phyloP scores from a whole-genome alignment of 202 grass and related monocot species.

The Cymbopogon flexuosus region DNA sequence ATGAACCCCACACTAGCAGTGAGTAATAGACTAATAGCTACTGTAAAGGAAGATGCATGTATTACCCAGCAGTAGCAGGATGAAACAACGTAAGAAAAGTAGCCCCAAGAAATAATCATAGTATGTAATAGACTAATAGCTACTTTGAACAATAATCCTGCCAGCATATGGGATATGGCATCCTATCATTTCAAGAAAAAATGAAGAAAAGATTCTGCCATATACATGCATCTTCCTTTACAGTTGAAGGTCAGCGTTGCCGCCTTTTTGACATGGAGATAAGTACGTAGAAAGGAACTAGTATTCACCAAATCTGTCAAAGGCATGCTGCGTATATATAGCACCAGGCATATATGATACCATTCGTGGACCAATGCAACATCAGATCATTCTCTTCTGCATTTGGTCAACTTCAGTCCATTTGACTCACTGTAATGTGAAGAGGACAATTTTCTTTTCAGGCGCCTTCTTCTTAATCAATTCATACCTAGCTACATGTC shows the following conservation, averaged over 20 bases:
- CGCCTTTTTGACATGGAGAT: no score
- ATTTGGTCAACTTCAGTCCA: neutral
- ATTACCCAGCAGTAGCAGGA: no score
- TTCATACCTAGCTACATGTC: neutral
- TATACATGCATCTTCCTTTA: no score
- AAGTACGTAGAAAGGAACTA: no score
- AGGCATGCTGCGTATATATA: neutral
- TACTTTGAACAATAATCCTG: neutral
- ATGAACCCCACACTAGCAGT: no score
- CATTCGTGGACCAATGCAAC: neutral
- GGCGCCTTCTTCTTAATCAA: neutral
- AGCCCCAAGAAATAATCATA: no score
- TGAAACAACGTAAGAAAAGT: no score
- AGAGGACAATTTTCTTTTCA: neutral
- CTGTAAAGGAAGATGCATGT: no score
- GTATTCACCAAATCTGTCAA: no score
- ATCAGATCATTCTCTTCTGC: neutral
- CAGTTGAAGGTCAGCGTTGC: no score
- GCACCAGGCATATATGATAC: neutral
- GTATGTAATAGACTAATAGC: neutral
- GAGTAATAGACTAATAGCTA: no score
- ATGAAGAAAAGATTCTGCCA: neutral
- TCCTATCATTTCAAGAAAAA: neutral
- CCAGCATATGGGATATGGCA: neutral
- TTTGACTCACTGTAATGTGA: neutral